Conservation (phyloP, 1,139 yeast species). For the Hemisphaericaspora lyxosophila region DNA sequence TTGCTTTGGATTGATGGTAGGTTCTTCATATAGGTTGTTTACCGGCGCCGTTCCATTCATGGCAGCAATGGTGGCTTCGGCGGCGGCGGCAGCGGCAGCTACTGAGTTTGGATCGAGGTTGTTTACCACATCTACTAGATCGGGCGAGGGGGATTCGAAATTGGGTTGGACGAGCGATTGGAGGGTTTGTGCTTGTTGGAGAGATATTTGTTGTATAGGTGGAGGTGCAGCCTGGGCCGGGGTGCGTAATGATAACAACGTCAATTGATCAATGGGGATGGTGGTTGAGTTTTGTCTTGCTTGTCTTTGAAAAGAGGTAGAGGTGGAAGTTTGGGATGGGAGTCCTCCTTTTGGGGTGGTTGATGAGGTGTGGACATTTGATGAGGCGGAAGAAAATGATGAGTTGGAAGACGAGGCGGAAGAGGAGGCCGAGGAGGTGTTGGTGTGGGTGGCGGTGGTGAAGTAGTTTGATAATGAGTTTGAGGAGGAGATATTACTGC, state of each 20-base stretch:
- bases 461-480: conserved; percentile 13
- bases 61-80: conserved; percentile 10
- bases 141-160: conserved; percentile 8
- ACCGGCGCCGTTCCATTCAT: conserved; percentile 4
- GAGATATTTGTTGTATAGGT: not conserved
- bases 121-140: conserved; percentile 9
- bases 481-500: conserved; percentile 13
- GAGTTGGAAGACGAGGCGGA: conserved; percentile 10
- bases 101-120: conserved; percentile 10
- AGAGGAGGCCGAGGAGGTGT: conserved; percentile 10
- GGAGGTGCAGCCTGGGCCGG: conserved; percentile 6
- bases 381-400: conserved; percentile 9
- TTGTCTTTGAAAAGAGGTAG: conserved; percentile 11
- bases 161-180: conserved; percentile 12
- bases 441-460: no score
- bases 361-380: conserved; percentile 6
- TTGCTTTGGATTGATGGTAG: conserved; percentile 38
- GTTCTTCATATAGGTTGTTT: no score
- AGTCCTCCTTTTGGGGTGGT: conserved; percentile 12
- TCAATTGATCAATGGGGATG: conserved; percentile 32
- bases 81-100: conserved; percentile 14
- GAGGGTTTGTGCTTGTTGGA: conserved; percentile 6
- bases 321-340: no score
- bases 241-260: conserved; percentile 25
- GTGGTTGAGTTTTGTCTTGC: conserved; percentile 14